Conservation (phyloP, 495 filamentous ascomycete genomes). For the Collariella sp. region DNA sequence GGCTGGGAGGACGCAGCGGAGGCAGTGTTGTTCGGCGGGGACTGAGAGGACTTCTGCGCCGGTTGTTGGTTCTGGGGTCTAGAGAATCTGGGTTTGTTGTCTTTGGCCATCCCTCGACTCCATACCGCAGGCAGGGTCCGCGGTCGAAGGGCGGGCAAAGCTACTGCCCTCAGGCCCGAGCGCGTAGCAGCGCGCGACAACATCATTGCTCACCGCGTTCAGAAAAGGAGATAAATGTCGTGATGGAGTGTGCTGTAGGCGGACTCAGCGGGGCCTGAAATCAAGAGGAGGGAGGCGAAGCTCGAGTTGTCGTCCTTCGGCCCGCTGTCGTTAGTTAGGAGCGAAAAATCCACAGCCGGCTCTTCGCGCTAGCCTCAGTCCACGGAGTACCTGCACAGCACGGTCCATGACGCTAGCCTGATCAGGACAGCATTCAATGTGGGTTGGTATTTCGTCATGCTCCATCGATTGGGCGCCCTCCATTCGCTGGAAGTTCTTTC, state of each 20-base stretch:
- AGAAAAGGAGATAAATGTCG: neutral
- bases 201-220: conserved; percentile 26
- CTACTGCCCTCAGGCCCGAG: conserved; percentile 22
- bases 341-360: neutral
- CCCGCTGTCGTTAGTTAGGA: neutral
- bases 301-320: neutral
- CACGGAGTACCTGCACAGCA: neutral
- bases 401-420: neutral
- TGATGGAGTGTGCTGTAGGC: neutral
- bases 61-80: conserved; percentile 9
- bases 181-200: conserved; percentile 35
- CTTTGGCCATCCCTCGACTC: conserved; percentile 36
- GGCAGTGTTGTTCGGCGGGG: conserved; percentile 6
- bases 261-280: neutral
- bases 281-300: neutral
- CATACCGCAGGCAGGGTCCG: conserved; percentile 24
- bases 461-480: conserved; percentile 9
- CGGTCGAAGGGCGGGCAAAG: conserved; percentile 19
- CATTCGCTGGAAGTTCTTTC: conserved; percentile 18
- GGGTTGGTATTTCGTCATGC: conserved; percentile 12
- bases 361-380: neutral
- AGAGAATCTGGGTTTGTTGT: conserved; percentile 25
- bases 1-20: conserved; percentile 2
- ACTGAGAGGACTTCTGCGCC: conserved; percentile 16
- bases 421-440: neutral